Percentiles rank a stretch among this genome's conserved stretches.
Conservation (phyloP, 2,329 filamentous ascomycete genomes). For the Pseudogymnoascus sp. region DNA sequence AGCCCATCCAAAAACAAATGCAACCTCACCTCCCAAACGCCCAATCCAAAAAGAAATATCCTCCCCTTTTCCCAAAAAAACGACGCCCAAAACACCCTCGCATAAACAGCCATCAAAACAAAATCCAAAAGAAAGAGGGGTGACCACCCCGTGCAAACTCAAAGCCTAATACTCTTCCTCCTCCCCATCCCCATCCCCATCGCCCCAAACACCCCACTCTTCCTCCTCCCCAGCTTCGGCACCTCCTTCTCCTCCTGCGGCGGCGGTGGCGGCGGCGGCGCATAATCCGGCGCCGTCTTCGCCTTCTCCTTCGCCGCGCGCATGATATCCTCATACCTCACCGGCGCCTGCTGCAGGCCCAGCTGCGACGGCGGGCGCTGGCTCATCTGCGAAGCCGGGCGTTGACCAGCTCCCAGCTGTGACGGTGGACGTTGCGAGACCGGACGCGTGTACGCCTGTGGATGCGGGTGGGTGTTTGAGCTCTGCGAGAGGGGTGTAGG, state of each 20-base stretch:
- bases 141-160: neutral
- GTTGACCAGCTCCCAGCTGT: neutral
- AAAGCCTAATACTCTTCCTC: conserved; percentile 4
- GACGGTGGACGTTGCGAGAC: neutral
- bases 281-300: neutral
- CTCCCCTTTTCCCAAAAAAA: neutral
- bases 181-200: neutral
- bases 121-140: neutral
- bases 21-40: neutral
- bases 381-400: neutral
- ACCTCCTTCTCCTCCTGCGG: neutral
- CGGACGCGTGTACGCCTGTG: neutral
- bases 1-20: neutral
- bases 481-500: neutral
- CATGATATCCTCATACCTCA: neutral
- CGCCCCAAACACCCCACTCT: conserved; percentile 1
- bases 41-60: neutral
- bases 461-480: neutral
- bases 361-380: neutral
- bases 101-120: neutral
- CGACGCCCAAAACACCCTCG: neutral
- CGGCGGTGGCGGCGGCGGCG: neutral
- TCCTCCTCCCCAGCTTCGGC: neutral
- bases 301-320: neutral
- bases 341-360: neutral